Conservation (phyloP, 2,329 filamentous ascomycete species). For the Sphaerulina populicola region DNA sequence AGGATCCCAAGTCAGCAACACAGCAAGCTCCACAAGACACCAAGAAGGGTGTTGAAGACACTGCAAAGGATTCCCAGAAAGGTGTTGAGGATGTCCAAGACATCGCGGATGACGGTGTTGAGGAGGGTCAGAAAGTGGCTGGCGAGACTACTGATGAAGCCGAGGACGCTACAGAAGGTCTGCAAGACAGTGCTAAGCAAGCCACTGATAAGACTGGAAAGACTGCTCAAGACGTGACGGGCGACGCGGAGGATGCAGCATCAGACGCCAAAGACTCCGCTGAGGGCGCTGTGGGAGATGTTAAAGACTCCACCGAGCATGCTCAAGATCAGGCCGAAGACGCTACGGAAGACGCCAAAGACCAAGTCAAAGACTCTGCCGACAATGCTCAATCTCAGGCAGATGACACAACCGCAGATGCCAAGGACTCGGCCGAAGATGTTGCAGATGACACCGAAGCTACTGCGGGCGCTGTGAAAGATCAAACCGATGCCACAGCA, state of each 20-base stretch:
- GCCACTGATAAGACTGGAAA: slow-evolving; percentile 29
- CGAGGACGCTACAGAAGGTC: slow-evolving; percentile 25
- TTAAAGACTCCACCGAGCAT: slow-evolving; percentile 11
- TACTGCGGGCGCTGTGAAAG: slow-evolving; percentile 20
- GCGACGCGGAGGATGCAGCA: slow-evolving; percentile 28
- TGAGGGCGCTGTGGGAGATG: not conserved
- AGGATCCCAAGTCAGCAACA: slow-evolving; percentile 31
- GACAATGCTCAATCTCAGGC: slow-evolving; percentile 23
- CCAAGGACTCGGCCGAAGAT: slow-evolving; percentile 21
- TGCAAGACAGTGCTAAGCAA: slow-evolving; percentile 22
- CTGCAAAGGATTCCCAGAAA: slow-evolving; percentile 31
- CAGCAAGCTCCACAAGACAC: slow-evolving; percentile 27
- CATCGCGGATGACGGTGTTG: slow-evolving; percentile 28
- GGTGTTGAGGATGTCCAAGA: slow-evolving; percentile 28
- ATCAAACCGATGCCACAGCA: slow-evolving; percentile 21
- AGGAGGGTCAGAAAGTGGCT: slow-evolving; percentile 29
- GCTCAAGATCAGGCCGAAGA: slow-evolving; percentile 3
- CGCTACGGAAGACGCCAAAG: slow-evolving; percentile 16
- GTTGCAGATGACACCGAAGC: slow-evolving; percentile 23
- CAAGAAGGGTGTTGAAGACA: slow-evolving; percentile 32
- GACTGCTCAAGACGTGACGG: slow-evolving; percentile 28
- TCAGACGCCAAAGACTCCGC: slow-evolving; percentile 24
- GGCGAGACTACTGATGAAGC: slow-evolving; percentile 30
- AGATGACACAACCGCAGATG: slow-evolving; percentile 26
- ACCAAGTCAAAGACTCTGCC: slow-evolving; percentile 16